Conservation (phyloP, 2,329 filamentous ascomycete species). For the Leptosphaerulina australis region DNA sequence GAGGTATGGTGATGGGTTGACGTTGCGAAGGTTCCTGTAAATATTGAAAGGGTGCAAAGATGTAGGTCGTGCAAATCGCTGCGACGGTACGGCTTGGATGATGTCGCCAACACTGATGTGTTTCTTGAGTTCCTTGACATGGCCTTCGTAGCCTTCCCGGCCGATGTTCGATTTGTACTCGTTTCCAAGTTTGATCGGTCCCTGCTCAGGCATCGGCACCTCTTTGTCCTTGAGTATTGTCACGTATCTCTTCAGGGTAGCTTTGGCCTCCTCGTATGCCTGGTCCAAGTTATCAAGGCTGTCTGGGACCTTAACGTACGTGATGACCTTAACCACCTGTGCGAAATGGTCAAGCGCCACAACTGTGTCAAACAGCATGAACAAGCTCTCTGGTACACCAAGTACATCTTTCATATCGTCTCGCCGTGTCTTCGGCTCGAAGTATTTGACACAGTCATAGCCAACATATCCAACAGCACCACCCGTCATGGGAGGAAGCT, state of each 20-base stretch:
- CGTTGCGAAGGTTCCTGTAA: conserved; percentile 92
- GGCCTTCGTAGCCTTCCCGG: conserved; percentile 83
- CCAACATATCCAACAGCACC: conserved; percentile 96
- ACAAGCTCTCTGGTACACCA: conserved; percentile 87
- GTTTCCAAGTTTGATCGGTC: conserved; percentile 72
- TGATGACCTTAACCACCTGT: conserved; percentile 90
- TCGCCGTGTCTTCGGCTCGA: conserved; percentile 93
- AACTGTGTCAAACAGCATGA: conserved; percentile 96
- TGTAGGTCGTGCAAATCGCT: conserved; percentile 88
- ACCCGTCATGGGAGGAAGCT: conserved; percentile 83
- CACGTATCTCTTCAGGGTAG: conserved; percentile 70
- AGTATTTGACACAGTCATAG: conserved; percentile 97
- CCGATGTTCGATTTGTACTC: conserved; percentile 94
- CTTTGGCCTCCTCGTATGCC: conserved; percentile 72
- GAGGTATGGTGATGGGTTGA: conserved; percentile 96
- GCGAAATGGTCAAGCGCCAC: conserved; percentile 95
- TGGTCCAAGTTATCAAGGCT: conserved; percentile 62
- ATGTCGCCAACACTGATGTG: conserved; percentile 94
- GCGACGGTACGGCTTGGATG: conserved; percentile 95
- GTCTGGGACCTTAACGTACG: conserved; percentile 75
- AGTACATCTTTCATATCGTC: conserved; percentile 87
- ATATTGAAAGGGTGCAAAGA: conserved; percentile 96
- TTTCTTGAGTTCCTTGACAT: conserved; percentile 83
- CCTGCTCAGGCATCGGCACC: conserved; percentile 77
- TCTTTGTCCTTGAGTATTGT: conserved; percentile 74